Percentiles rank a stretch among this genome's conserved stretches.
These are phyloP conservation scores for Fimicolochytrium jonesii DNA, from an alignment of 192 early-diverging fungal genomes.

Conservation along the genomic window DNA sequence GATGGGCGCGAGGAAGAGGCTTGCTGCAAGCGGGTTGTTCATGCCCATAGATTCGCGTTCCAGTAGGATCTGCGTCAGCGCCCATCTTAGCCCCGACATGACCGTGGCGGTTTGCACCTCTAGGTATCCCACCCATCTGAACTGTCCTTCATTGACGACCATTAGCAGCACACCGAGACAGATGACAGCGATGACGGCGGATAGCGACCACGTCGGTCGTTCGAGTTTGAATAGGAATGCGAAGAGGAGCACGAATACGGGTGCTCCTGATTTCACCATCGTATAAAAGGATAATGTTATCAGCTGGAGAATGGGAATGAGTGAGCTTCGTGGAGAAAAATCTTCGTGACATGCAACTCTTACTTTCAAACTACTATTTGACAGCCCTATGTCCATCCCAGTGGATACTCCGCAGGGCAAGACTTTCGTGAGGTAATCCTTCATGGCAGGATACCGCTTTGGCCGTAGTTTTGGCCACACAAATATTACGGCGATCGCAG, in stretches of 20 bases:
- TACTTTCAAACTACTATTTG: conserved; percentile 76
- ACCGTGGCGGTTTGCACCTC: conserved; percentile 76
- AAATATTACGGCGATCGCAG: conserved; percentile 43
- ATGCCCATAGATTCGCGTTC: conserved; percentile 69
- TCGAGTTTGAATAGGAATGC: conserved; percentile 88
- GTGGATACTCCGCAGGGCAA: conserved; percentile 86
- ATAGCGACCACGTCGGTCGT: conserved; percentile 62
- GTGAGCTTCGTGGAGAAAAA: no score
- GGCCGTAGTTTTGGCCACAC: conserved; percentile 63
- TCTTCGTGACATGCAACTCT: neutral
- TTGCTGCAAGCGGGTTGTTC: conserved; percentile 85
- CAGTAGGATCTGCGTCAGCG: conserved; percentile 81
- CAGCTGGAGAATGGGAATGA: no score
- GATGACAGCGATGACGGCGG: conserved; percentile 73
- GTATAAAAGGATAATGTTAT: conserved; percentile 93
- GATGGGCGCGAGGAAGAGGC: conserved; percentile 76
- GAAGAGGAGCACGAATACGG: conserved; percentile 74
- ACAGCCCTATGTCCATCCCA: conserved; percentile 85
- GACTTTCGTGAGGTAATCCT: conserved; percentile 65
- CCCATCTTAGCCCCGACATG: conserved; percentile 86
- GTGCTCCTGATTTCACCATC: conserved; percentile 56
- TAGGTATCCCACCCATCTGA: conserved; percentile 70
- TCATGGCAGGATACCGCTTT: conserved; percentile 41
- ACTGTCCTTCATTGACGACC: conserved; percentile 80
- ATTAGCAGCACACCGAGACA: conserved; percentile 79